Base-by-base conservation (phyloP, 202 grass and related monocot species). In the Brachypodium distachyon region DNA sequence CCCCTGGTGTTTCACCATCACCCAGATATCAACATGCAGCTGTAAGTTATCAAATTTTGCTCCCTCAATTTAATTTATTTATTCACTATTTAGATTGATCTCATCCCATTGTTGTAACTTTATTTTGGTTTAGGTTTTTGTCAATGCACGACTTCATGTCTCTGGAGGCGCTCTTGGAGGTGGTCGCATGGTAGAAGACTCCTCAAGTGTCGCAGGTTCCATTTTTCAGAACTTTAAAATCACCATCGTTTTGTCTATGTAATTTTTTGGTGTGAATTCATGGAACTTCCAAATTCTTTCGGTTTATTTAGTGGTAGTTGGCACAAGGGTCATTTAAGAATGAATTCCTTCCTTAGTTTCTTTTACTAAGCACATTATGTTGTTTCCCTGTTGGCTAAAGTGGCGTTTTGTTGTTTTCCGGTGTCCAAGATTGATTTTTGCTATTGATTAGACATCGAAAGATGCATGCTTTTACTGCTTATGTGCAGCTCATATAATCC, bases 91-190 rank as follows among this genome's bases (percentile, higher is more conserved):
- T 28, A 42, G 12, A 70, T 54, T 55, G 38, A 52, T 51, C 44
- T 22, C n/a, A 66, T 40, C 70, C 29, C 31, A 62, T 74, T 53
- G 43, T 76, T 44, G 67, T 66, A 7, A 61, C 39, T 60, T 79
- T 37, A 33, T 62, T 65, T 44, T 56, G 4, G 50, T 72, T 52
- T 88, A 99, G 96, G 92, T 99, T 89, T 99, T 95, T 75, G 92
- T 99, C 42, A 99, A 99, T 81, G 91, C 91, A 84, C 89, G 96
- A 14, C 96, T 99, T 90, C 91, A 99, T 90, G 96, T 99, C 34
- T 99, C 96, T 68, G 96, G 96, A 83, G 96, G 96, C 56, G 96
- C 96, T 72, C 96, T 99, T 89, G 96, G 96, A 78, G 96, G 96
- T 34, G 96, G 96, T 52, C 96, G 92, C 41, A 95, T 99, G 96